Conservation (phyloP, 257 asterid species). For the Euphrasia confusa region DNA sequence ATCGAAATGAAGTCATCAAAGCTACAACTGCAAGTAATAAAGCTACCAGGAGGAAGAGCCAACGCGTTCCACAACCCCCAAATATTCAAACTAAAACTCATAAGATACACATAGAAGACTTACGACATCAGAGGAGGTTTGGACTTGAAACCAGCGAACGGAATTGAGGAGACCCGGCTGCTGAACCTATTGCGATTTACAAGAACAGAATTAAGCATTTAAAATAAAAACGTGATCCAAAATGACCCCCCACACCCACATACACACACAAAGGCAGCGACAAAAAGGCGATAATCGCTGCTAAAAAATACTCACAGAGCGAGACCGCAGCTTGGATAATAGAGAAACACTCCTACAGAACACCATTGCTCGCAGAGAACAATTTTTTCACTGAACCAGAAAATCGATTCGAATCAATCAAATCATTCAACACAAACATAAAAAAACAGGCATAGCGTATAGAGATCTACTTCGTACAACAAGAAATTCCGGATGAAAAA, state of each 20-base stretch:
- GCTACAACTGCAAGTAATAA: too few relatives aligned
- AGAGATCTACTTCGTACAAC: background rate
- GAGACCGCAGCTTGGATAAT: slow-evolving; percentile 44
- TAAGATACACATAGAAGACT: slow-evolving; percentile 4
- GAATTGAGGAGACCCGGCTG: slow-evolving; percentile 47
- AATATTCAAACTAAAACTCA: background rate
- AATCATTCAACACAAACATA: background rate
- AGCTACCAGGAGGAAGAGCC: background rate
- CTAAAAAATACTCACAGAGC: slow-evolving; percentile 25
- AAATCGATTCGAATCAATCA: background rate
- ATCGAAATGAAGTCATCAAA: too few relatives aligned
- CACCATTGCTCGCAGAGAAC: slow-evolving; percentile 28
- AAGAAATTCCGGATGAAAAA: background rate
- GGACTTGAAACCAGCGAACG: slow-evolving; percentile 87
- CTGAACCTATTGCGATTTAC: slow-evolving; percentile 35
- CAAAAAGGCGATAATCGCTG: background rate
- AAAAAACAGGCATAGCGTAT: background rate
- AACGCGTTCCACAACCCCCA: background rate
- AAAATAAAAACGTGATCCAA: background rate
- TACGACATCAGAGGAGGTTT: slow-evolving; percentile 59
- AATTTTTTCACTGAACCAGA: slow-evolving; percentile 14
- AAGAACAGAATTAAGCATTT: background rate
- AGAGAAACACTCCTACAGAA: slow-evolving; percentile 33
- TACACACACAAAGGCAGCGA: background rate
- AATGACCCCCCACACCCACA: background rate